phyloP scores from a whole-genome alignment of 2,329 filamentous ascomycete genomes.

The Paramyrothecium sp. region DNA sequence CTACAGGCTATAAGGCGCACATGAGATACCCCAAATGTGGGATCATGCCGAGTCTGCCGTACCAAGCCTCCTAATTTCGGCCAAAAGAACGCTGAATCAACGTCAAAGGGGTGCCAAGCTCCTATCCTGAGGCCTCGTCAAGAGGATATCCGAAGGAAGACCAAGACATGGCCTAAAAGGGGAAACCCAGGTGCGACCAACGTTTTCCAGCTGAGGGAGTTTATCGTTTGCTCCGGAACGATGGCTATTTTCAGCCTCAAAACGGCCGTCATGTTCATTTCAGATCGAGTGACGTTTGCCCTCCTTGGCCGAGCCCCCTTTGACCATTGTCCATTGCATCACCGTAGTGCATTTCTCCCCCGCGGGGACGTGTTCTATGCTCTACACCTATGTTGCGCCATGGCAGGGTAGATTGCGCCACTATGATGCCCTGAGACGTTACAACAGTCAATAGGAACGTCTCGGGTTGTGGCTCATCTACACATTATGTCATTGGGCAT shows the following conservation, averaged over 20 bases:
- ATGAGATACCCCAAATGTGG: background rate
- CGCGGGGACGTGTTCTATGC: too few species aligned
- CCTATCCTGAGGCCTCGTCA: background rate
- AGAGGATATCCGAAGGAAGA: background rate
- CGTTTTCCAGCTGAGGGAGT: too few species aligned
- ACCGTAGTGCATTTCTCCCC: too few species aligned
- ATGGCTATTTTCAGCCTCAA: too few species aligned
- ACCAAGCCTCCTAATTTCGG: slow-evolving; percentile 19
- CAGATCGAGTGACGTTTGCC: too few species aligned
- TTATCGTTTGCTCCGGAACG: too few species aligned
- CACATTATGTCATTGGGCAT: background rate
- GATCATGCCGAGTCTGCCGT: slow-evolving; percentile 24
- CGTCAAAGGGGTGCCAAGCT: background rate
- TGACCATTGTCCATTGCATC: too few species aligned
- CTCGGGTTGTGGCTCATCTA: background rate
- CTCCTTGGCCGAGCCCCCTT: too few species aligned
- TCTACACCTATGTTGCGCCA: background rate
- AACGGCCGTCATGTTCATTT: too few species aligned
- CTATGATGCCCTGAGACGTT: background rate
- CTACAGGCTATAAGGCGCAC: background rate
- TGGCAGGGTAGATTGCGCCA: background rate
- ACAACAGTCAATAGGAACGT: background rate
- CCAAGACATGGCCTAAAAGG: background rate
- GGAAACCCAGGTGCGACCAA: background rate
- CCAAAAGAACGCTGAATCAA: background rate